Percentiles rank a stretch among this genome's conserved stretches.
phyloP scores from a whole-genome alignment of 805 yeast genomes.

The Cyberlindnera mrakii region DNA sequence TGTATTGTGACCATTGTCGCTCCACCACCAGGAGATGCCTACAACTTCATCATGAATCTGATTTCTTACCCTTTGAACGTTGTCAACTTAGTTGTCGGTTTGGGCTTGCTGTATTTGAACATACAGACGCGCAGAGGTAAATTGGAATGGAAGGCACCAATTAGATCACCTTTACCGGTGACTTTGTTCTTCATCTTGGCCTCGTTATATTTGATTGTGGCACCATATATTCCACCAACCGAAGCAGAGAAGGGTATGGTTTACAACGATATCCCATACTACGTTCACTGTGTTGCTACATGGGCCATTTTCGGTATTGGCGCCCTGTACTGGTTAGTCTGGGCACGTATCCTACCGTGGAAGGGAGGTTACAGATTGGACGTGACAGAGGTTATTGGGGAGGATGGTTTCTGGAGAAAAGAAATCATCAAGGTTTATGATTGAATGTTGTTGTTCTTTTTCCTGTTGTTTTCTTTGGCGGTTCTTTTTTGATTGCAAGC shows the following conservation, averaged over 20 bases:
- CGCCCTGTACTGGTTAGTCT: constrained; percentile 57
- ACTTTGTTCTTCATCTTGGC: constrained; percentile 57
- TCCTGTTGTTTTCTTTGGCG: too few relatives aligned
- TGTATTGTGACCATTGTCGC: constrained; percentile 71
- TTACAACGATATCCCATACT: constrained; percentile 67
- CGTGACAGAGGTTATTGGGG: constrained; percentile 50
- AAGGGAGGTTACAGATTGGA: constrained; percentile 46
- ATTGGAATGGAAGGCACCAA: constrained; percentile 63
- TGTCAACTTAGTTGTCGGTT: constrained; percentile 58
- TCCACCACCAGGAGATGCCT: constrained; percentile 85
- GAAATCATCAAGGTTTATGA: constrained; percentile 37
- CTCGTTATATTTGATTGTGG: constrained; percentile 61
- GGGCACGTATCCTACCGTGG: constrained; percentile 55
- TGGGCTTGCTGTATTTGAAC: constrained; percentile 56
- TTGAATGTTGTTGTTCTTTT: too few relatives aligned
- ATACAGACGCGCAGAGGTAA: constrained; percentile 44
- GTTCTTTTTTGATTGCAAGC: too few relatives aligned
- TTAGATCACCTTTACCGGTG: constrained; percentile 60
- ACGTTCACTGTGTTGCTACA: constrained; percentile 76
- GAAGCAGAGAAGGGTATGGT: constrained; percentile 49
- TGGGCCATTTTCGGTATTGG: constrained; percentile 70
- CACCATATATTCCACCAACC: constrained; percentile 75
- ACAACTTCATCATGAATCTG: constrained; percentile 72
- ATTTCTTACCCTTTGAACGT: constrained; percentile 79
- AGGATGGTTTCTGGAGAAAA: constrained; percentile 70